A percentile compares a stretch with the other conserved stretches of the same genome.
These are phyloP conservation scores for Helotiales sp. DNA, from an alignment of 2,329 filamentous ascomycete genomes.

Conservation along the genomic window DNA sequence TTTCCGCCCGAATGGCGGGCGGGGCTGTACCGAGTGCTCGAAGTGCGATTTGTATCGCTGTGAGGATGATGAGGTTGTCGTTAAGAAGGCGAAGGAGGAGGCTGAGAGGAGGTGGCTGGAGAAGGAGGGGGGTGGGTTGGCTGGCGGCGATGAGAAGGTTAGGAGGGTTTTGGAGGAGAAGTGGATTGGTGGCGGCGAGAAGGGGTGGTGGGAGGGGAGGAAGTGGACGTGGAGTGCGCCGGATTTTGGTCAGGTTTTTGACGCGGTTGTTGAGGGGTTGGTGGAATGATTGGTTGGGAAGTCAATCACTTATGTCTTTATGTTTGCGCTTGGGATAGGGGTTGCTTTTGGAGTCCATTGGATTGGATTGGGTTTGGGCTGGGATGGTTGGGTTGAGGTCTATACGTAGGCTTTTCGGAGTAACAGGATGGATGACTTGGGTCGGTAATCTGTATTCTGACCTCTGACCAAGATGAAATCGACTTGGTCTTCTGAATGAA, in stretches of 20 bases:
- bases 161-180: slow-evolving; percentile 62
- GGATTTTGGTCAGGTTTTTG: slow-evolving; percentile 40
- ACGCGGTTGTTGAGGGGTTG: slow-evolving; percentile 41
- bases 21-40: slow-evolving; percentile 77
- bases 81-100: slow-evolving; percentile 70
- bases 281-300: slow-evolving; percentile 37
- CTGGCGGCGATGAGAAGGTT: slow-evolving; percentile 60
- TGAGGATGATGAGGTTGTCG: slow-evolving; percentile 73
- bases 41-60: slow-evolving; percentile 75
- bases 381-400: slow-evolving; percentile 15
- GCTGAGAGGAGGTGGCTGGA: slow-evolving; percentile 75
- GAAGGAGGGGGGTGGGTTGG: slow-evolving; percentile 63
- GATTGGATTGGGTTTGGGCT: not conserved
- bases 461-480: not conserved
- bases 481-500: not conserved
- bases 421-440: not conserved
- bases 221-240: slow-evolving; percentile 38
- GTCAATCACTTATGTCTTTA: slow-evolving; percentile 13
- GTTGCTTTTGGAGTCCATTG: not conserved
- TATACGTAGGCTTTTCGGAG: slow-evolving; percentile 1
- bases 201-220: slow-evolving; percentile 32
- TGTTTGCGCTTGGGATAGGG: slow-evolving; percentile 9
- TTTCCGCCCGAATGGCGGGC: slow-evolving; percentile 81
- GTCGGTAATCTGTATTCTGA: not conserved
- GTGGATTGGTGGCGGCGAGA: slow-evolving; percentile 35